Base-by-base conservation (phyloP, 805 yeast species). In the Ogataea parapolymorpha region DNA sequence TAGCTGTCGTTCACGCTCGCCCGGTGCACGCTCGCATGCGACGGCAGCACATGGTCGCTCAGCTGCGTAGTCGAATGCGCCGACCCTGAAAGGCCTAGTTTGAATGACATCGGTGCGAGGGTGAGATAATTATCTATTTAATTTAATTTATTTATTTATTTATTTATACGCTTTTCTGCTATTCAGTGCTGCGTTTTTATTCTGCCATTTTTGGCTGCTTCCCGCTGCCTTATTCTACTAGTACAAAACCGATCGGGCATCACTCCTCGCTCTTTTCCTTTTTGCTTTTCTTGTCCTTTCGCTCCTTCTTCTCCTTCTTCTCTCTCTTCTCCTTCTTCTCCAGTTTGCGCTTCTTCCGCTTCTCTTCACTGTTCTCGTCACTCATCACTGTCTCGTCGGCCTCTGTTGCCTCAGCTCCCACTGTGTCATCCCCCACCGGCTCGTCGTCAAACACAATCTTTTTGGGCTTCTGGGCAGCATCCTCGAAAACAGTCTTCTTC, bases 61-160 rank as follows among this genome's bases (percentile, higher is more conserved):
- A 56, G 38, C 46, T 56, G 59, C 9, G 61, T 54, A 3, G 61
- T 51, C 28, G 51, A 51, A 35, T 44, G 45, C 20, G 55, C 42
- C 27, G 51, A 46, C 29, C 50, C 53, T n/a, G 59, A 53, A 11
- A 45, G 46, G 18, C 45, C 39, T 3, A 39, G 20, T n/a, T 26
- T 32, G 28, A 39, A 39, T 25, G 42, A 39, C 42, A 39, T 39
- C 22, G 17, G 22, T 20, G 22, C 22, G 22, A 20, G 22, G 22
- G 22, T 20, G 22, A 24, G 30, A 30, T 22, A 14, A 16, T 6
- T 33, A 26, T 10, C 12, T 25, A 4, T 6, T 12, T 25, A 18
- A 18, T 18, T 18, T 6, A 6, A 17, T 17, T 18, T 5, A 4
- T 18, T 18, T 18, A 18, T 18, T 18, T 7, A 7, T 20, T 20